A percentile compares a stretch with the other conserved stretches of the same genome.
These are phyloP conservation scores for Aspergillus avenaceus DNA, from an alignment of 495 filamentous ascomycete species.

Conservation along the genomic window DNA sequence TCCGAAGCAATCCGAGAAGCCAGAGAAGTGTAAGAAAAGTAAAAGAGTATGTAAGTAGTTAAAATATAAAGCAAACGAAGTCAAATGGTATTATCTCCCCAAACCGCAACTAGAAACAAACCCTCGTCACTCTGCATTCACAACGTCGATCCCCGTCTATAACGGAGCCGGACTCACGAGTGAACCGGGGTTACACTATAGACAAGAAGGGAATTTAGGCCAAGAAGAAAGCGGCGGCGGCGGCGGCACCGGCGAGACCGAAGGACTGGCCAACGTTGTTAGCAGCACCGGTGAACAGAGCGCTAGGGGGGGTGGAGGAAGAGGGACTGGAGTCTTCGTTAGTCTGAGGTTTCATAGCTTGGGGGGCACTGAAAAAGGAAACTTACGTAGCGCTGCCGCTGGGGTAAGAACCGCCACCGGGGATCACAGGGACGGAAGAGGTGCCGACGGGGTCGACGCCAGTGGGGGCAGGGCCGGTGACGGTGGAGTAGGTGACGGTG, in stretches of 20 bases:
- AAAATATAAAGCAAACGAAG: slow-evolving; percentile 20
- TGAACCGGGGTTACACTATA: slow-evolving; percentile 20
- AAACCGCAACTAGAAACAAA: slow-evolving; percentile 20
- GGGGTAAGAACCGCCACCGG: slow-evolving; percentile 18
- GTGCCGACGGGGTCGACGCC: slow-evolving; percentile 19
- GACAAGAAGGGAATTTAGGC: slow-evolving; percentile 42
- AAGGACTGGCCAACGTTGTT: slow-evolving; percentile 45
- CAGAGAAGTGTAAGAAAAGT: slow-evolving; percentile 25
- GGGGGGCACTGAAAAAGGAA: neutral
- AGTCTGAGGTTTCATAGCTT: slow-evolving; percentile 6
- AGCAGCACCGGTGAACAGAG: slow-evolving; percentile 46
- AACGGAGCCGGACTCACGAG: slow-evolving; percentile 14
- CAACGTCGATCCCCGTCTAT: neutral
- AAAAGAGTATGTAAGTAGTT: slow-evolving; percentile 26
- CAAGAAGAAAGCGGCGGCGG: slow-evolving; percentile 49
- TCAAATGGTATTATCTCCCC: slow-evolving; percentile 29
- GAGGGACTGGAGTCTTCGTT: slow-evolving; percentile 20
- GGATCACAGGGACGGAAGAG: slow-evolving; percentile 24
- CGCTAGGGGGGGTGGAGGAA: slow-evolving; percentile 29
- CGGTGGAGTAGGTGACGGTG: slow-evolving; percentile 38
- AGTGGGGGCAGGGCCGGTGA: slow-evolving; percentile 23
- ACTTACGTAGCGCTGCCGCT: slow-evolving; percentile 27
- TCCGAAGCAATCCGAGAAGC: slow-evolving; percentile 41
- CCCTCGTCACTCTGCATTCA: slow-evolving; percentile 8
- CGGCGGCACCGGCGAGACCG: slow-evolving; percentile 45